Evolutionary conservation across 805 yeast genomes (phyloP), one percentile per base, ranked within the genome.

Genomic region (Candida parachauliodes): DNA sequence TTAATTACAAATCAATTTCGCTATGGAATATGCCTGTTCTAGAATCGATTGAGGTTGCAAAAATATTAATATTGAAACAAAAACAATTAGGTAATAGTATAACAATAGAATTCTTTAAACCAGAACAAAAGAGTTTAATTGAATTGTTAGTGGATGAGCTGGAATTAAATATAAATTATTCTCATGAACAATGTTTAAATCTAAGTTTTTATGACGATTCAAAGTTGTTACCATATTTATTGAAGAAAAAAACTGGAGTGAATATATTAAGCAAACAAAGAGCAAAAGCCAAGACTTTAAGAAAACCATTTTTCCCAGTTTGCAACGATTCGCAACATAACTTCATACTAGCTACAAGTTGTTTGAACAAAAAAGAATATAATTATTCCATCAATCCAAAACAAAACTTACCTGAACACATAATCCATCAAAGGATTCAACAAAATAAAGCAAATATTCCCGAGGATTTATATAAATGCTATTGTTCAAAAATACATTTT

Each of bases 261-360:
- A 58, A 56, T 14, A 46, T 44, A 3, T 54, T 79, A 19, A 58
- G 68, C 2, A 59, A 60, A 21, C 67, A 70, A 29, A 59, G 72
- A 32, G 62, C 70, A 0, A 50, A 57, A 34, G 35, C 59, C 12
- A 63, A 65, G 20, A 69, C 79, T 0, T 43, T 54, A 2, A 49
- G 50, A 12, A 54, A 55, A 25, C 75, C 77, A 3, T 79, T 76
- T 47, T 57, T 60, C 39, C 76, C 72, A 15, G 73, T 76, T 14
- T 80, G 86, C 46, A 64, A 68, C 34, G 64, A 70, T 34, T 27
- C 41, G 9, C 50, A 52, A 28, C 77, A 76, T 44, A 43, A 59
- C 42, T 42, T 45, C 14, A 45, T 49, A 1, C 45, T 62, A 10
- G 43, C 61, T 6, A 52, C 50, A 19, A 43, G 52, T 15, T 45